Conservation (phyloP, 2,329 filamentous ascomycete species). For the Calonectria pseudoturangicola region DNA sequence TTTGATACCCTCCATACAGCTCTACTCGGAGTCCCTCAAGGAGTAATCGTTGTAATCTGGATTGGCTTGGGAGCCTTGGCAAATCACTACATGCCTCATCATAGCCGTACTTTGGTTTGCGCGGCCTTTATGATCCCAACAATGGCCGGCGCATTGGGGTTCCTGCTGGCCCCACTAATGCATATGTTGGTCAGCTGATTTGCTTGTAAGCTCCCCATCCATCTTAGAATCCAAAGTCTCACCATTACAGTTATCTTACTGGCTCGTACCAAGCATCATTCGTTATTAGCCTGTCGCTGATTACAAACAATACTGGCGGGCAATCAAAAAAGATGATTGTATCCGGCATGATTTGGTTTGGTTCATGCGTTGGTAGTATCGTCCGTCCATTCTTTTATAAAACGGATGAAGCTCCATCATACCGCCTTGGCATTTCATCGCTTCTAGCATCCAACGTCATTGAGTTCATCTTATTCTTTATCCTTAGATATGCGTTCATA, state of each 20-base stretch:
- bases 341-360: slow-evolving; percentile 76
- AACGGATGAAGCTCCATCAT: slow-evolving; percentile 66
- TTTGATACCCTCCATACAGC: slow-evolving; percentile 64
- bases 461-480: slow-evolving; percentile 62
- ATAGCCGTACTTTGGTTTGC: slow-evolving; percentile 72
- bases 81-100: slow-evolving; percentile 62
- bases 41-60: slow-evolving; percentile 61
- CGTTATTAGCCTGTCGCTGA: slow-evolving; percentile 64
- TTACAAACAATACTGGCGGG: slow-evolving; percentile 70
- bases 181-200: slow-evolving; percentile 72
- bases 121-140: slow-evolving; percentile 75
- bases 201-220: slow-evolving; percentile 66
- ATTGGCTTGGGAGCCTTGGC: slow-evolving; percentile 63
- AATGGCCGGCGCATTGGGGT: slow-evolving; percentile 74
- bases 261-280: slow-evolving; percentile 64
- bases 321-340: slow-evolving; percentile 79
- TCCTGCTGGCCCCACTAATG: slow-evolving; percentile 70
- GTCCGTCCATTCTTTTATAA: slow-evolving; percentile 78
- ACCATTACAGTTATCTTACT: slow-evolving; percentile 55
- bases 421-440: slow-evolving; percentile 63
- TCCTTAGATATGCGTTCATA: slow-evolving; percentile 61
- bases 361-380: slow-evolving; percentile 77
- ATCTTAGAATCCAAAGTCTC: background rate
- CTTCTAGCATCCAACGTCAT: slow-evolving; percentile 63
- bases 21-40: slow-evolving; percentile 62